phyloP scores from a whole-genome alignment of 805 yeast species.

The Lachancea mirantina region DNA sequence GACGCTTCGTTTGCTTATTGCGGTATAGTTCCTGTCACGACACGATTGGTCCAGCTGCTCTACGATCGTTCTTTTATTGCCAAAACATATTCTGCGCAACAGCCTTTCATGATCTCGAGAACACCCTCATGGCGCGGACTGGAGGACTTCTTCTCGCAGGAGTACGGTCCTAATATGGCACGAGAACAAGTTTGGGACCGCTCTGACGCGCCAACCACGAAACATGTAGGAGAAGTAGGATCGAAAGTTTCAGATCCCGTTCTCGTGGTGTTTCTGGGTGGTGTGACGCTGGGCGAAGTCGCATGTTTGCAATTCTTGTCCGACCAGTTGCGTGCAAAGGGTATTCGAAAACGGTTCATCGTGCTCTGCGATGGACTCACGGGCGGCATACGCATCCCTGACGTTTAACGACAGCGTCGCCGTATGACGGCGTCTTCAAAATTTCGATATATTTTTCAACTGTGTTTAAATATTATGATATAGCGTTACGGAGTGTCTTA shows the following conservation, averaged over 20 bases:
- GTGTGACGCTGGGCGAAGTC: conserved; percentile 78
- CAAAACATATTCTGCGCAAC: conserved; percentile 28
- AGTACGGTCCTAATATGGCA: conserved; percentile 18
- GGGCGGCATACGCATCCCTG: conserved; percentile 36
- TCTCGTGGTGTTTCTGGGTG: conserved; percentile 66
- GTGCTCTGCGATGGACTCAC: conserved; percentile 43
- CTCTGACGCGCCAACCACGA: conserved; percentile 6
- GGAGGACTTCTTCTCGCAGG: conserved; percentile 20
- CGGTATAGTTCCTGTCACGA: conserved; percentile 71
- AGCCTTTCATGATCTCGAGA: conserved; percentile 27
- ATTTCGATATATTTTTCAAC: too few relatives aligned
- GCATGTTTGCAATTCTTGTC: conserved; percentile 63
- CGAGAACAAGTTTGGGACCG: conserved; percentile 19
- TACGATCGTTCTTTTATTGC: conserved; percentile 49
- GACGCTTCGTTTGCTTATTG: conserved; percentile 57
- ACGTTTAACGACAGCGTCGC: too few relatives aligned
- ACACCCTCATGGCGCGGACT: conserved; percentile 20
- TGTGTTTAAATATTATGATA: too few relatives aligned
- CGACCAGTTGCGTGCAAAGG: conserved; percentile 32
- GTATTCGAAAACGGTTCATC: conserved; percentile 34
- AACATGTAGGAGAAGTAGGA: conserved; percentile 8
- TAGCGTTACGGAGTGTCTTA: too few relatives aligned
- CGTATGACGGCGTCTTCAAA: too few relatives aligned
- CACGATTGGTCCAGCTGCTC: conserved; percentile 64
- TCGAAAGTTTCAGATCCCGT: conserved; percentile 24